These are phyloP conservation scores for Ophiostoma fasciatum DNA, from an alignment of 2,329 filamentous ascomycete species.

Conservation along the genomic window DNA sequence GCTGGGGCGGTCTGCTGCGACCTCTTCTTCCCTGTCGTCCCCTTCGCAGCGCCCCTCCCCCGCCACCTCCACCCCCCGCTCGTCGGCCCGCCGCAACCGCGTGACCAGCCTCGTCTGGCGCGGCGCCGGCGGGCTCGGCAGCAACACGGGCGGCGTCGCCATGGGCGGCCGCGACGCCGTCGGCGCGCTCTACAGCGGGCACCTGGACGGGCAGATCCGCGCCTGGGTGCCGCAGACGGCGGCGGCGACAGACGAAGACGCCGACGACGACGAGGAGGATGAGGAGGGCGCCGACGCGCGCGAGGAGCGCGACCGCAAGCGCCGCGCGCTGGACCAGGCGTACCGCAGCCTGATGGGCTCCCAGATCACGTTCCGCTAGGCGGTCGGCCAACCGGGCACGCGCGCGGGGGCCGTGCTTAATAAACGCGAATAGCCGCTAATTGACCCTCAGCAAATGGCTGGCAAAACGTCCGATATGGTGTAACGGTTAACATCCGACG, in stretches of 20 bases:
- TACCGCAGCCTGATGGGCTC: constrained; percentile 62
- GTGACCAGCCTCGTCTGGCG: constrained; percentile 67
- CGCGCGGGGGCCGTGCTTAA: too few species aligned
- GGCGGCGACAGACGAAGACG: constrained; percentile 23
- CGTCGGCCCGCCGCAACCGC: constrained; percentile 41
- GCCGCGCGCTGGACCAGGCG: constrained; percentile 65
- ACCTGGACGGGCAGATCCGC: constrained; percentile 71
- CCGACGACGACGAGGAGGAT: constrained; percentile 30
- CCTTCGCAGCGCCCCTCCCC: background rate
- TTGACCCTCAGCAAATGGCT: too few species aligned
- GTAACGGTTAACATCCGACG: constrained; percentile 15
- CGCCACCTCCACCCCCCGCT: constrained; percentile 7
- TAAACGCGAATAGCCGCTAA: too few species aligned
- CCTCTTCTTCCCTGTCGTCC: constrained; percentile 5
- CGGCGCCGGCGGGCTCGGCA: constrained; percentile 42
- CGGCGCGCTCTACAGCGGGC: constrained; percentile 59
- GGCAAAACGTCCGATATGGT: constrained; percentile 15
- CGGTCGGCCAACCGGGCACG: too few species aligned
- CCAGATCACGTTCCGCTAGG: constrained; percentile 60
- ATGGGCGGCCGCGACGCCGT: constrained; percentile 38
- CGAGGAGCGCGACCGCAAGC: constrained; percentile 50
- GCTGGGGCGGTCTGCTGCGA: constrained; percentile 3
- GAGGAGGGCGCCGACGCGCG: constrained; percentile 25
- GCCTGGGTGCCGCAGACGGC: constrained; percentile 53
- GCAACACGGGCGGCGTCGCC: constrained; percentile 38